Percentiles rank a stretch among this genome's conserved stretches.
These are phyloP conservation scores for Talaromyces sp. DNA, from an alignment of 2,329 filamentous ascomycete species.

Conservation along the genomic window DNA sequence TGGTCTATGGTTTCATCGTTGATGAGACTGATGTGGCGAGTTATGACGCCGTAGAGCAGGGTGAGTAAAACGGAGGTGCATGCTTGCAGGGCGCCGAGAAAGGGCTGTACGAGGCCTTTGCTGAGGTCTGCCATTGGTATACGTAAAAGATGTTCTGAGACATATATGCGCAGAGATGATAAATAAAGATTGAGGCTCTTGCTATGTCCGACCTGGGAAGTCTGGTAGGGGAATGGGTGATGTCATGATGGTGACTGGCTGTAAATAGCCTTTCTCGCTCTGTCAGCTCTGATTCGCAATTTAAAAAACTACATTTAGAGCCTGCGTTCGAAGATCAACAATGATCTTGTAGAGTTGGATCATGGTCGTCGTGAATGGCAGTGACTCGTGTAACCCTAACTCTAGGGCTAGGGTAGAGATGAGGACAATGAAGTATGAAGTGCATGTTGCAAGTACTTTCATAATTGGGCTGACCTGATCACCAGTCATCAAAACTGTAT, in stretches of 20 bases:
- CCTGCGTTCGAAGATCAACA: background rate
- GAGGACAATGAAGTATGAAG: background rate
- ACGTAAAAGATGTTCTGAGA: background rate
- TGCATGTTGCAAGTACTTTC: background rate
- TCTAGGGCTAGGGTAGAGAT: background rate
- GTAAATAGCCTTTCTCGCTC: background rate
- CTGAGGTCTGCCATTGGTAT: slow-evolving; percentile 2
- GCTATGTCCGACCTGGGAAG: background rate
- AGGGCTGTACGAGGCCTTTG: slow-evolving; percentile 31
- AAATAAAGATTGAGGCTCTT: background rate
- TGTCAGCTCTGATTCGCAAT: background rate
- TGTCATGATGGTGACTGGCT: slow-evolving; percentile 15
- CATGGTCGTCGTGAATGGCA: background rate
- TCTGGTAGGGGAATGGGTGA: background rate
- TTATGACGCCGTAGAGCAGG: slow-evolving; percentile 51
- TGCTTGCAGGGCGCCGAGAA: slow-evolving; percentile 55
- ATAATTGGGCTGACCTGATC: background rate
- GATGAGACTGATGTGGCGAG: slow-evolving; percentile 51
- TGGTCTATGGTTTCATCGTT: slow-evolving; percentile 49
- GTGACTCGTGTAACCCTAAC: background rate
- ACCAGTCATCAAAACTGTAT: background rate
- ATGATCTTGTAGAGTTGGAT: background rate
- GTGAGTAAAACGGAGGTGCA: slow-evolving; percentile 54
- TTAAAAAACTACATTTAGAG: background rate
- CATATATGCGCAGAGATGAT: background rate